phyloP scores from a whole-genome alignment of 495 filamentous ascomycete genomes.

The Aspergillus ostianus region DNA sequence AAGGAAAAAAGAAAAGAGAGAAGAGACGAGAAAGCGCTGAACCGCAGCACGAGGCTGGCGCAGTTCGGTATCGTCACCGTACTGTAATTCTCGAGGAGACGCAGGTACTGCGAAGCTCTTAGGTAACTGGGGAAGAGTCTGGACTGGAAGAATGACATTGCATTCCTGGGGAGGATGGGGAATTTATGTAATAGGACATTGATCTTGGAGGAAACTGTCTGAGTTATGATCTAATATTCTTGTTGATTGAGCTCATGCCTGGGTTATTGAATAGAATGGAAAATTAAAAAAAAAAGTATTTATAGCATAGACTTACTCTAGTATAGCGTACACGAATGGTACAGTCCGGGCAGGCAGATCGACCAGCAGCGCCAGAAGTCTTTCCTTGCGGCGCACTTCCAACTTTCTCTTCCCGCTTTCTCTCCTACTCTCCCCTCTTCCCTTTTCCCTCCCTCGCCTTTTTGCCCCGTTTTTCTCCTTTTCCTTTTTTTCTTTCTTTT shows the following conservation, averaged over 20 bases:
- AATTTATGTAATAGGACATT: background rate
- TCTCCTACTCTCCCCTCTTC: background rate
- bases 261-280: background rate
- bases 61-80: background rate
- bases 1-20: background rate
- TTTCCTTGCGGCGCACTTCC: constrained; percentile 18
- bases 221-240: background rate
- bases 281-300: constrained; percentile 1
- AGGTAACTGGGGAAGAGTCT: background rate
- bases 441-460: constrained; percentile 13
- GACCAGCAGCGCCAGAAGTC: constrained; percentile 18
- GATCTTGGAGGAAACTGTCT: background rate
- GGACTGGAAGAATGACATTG: background rate
- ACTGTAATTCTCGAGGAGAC: background rate
- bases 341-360: constrained; percentile 11
- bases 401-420: background rate
- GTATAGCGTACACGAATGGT: background rate
- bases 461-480: constrained; percentile 17
- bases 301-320: too few relatives aligned
- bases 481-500: constrained; percentile 11
- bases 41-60: background rate
- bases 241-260: too few relatives aligned
- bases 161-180: background rate
- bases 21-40: background rate
- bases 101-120: background rate